These are phyloP conservation scores for Pichia inconspicua DNA, from an alignment of 1,139 yeast species.

Conservation along the genomic window DNA sequence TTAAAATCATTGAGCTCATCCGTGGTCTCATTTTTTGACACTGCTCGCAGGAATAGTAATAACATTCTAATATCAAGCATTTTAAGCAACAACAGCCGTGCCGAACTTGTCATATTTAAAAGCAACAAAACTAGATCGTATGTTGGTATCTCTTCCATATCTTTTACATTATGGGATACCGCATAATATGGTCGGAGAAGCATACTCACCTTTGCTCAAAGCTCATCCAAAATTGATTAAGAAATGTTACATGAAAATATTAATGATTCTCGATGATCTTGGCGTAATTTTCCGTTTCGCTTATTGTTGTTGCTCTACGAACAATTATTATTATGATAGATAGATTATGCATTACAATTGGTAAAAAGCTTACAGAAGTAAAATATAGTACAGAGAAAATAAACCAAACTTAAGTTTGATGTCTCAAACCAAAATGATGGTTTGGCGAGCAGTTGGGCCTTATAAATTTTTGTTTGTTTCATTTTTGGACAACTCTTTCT, in stretches of 20 bases:
- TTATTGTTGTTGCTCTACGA: too few species aligned
- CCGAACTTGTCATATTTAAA: background rate
- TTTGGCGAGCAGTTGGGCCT: too few species aligned
- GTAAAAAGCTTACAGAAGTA: background rate
- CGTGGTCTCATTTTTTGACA: slow-evolving; percentile 1
- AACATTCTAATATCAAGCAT: background rate
- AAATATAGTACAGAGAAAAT: background rate
- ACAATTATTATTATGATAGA: too few species aligned
- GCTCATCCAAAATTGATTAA: background rate
- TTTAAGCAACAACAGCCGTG: background rate
- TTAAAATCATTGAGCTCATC: slow-evolving; percentile 6
- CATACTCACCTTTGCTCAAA: background rate
- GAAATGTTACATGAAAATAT: background rate
- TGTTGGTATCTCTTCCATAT: background rate
- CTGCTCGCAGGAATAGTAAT: background rate
- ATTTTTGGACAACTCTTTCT: too few species aligned
- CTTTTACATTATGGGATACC: background rate
- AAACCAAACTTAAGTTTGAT: too few species aligned
- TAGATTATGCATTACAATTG: too few species aligned
- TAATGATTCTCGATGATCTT: background rate
- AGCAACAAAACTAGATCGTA: background rate
- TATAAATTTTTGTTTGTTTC: too few species aligned
- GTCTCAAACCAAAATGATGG: background rate
- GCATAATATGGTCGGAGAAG: background rate
- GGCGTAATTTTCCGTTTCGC: background rate